Base-by-base conservation (phyloP, 2,329 filamentous ascomycete species). In the Aureobasidium sp. region DNA sequence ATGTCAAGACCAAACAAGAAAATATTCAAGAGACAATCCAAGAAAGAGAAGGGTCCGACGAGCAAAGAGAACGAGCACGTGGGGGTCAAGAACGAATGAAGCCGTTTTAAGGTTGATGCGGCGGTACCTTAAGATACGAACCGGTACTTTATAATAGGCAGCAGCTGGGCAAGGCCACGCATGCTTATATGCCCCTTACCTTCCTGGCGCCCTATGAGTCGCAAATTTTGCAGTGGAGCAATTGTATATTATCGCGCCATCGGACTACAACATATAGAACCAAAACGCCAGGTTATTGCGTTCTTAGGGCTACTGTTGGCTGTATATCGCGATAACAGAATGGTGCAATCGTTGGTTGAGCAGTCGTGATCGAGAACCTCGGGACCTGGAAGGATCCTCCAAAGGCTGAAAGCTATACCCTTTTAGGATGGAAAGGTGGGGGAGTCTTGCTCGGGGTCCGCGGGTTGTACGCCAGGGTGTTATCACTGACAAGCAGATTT, bases 331-430 rank as follows among this genome's bases (percentile, higher is more conserved):
- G 44, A 59, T 49, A 39, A 39, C 11, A 59, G 7, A 32, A 59
- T 49, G 55, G 55, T 59, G 55, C 55, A 48, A 49, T 59, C 39
- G 44, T 6, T 49, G 32, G 55, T 49, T 59, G 55, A 59, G 44
- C 45, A 48, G 55, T 49, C 55, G 55, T 59, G 55, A 47, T 58
- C 32, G 45, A 59, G 41, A 58, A 45, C 30, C 30, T 14, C 30
- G 13, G 34, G 34, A 39, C 36, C 5, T 14, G 1, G 21, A 21
- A 21, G 54, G 41, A 29, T 9, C 21, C 21, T 21, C 21, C 9
- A 37, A 42, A 14, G 16, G 53, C 9, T 54, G 25, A 6, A 16
- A 45, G 13, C 53, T 37, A 58, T 58, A 47, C 54, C 54, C 14
- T 10, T 58, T 58, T 7, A 10, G 13, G 54, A 32, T 27, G 11